Conservation (phyloP, 495 filamentous ascomycete species). For the Thermochaetoides thermophila region DNA sequence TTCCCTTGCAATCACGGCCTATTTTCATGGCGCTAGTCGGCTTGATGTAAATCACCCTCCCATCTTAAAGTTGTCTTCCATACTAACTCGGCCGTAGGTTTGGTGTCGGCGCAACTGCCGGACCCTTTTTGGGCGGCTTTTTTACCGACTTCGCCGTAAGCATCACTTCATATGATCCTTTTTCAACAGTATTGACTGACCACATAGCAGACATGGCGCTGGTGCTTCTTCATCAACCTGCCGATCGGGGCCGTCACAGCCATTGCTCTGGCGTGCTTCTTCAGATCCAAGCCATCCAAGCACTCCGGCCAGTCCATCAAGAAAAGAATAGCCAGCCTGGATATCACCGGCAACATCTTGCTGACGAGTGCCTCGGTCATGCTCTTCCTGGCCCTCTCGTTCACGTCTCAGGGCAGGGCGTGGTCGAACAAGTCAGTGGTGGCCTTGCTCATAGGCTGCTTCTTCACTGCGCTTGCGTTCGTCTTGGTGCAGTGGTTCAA, state of each 20-base stretch:
- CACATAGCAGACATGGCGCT: conserved; percentile 26
- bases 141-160: conserved; percentile 33
- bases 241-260: conserved; percentile 27
- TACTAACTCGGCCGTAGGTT: conserved; percentile 19
- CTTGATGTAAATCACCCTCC: conserved; percentile 8
- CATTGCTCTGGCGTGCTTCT: conserved; percentile 28
- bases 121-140: conserved; percentile 34
- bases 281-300: conserved; percentile 15
- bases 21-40: conserved; percentile 26
- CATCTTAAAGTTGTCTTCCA: conserved; percentile 18
- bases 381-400: conserved; percentile 35
- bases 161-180: neutral
- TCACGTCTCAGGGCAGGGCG: conserved; percentile 27
- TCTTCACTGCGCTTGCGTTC: conserved; percentile 16
- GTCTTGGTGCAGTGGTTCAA: conserved; percentile 7
- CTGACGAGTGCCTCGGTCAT: conserved; percentile 30
- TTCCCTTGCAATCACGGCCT: conserved; percentile 28
- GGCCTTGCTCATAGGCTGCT: conserved; percentile 26
- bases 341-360: conserved; percentile 30
- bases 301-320: conserved; percentile 7
- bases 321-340: conserved; percentile 27
- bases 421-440: conserved; percentile 26
- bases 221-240: conserved; percentile 42
- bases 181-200: conserved; percentile 1
- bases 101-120: conserved; percentile 29